Percentiles rank a stretch among this genome's conserved stretches.
These are phyloP conservation scores for Boletus pseudopeckii DNA, from an alignment of 768 basidiomycete genomes.

Conservation along the genomic window DNA sequence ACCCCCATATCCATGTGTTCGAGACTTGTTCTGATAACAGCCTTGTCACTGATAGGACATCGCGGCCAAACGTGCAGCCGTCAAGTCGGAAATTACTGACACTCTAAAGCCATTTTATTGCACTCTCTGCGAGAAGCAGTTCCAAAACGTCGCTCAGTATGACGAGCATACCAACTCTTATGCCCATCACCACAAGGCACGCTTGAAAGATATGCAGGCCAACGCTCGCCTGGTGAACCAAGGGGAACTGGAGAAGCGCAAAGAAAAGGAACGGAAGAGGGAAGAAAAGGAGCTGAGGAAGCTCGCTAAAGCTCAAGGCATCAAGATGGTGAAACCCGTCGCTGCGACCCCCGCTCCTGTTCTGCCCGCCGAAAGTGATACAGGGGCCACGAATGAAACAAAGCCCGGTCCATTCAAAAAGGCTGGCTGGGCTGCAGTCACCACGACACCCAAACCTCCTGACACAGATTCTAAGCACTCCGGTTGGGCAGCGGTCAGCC, in stretches of 20 bases:
- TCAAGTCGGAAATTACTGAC: constrained; percentile 64
- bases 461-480: constrained; percentile 13
- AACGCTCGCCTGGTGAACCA: constrained; percentile 61
- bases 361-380: constrained; percentile 16
- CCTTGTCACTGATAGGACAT: constrained; percentile 41
- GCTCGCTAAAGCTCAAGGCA: constrained; percentile 77
- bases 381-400: constrained; percentile 12
- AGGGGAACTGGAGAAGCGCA: constrained; percentile 68
- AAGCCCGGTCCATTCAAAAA: constrained; percentile 37
- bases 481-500: constrained; percentile 16
- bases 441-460: constrained; percentile 6
- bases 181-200: constrained; percentile 82
- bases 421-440: constrained; percentile 48
- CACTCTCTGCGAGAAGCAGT: constrained; percentile 81
- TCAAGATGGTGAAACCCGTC: constrained; percentile 52
- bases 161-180: constrained; percentile 91
- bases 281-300: constrained; percentile 85
- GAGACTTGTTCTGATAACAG: constrained; percentile 7
- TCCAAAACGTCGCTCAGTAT: constrained; percentile 80
- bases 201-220: constrained; percentile 79
- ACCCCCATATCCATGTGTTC: neutral
- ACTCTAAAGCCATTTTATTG: constrained; percentile 79
- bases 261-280: constrained; percentile 81
- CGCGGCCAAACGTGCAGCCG: constrained; percentile 61
- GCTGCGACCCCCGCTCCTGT: constrained; percentile 16